Conservation (phyloP, 805 yeast species). For the Yarrowia porcina region DNA sequence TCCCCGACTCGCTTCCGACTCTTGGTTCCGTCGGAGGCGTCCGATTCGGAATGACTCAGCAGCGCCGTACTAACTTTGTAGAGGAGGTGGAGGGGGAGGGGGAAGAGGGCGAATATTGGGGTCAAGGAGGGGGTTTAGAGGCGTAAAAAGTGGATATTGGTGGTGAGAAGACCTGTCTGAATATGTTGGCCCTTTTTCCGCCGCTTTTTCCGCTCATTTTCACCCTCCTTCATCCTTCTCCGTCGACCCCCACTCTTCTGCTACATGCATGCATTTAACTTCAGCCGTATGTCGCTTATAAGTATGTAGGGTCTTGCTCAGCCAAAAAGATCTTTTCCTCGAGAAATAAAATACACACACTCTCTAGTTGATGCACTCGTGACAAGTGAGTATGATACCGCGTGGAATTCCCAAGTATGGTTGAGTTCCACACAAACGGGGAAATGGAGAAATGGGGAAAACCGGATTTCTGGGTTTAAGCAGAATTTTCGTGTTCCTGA, state of each 20-base stretch:
- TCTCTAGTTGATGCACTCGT: not conserved
- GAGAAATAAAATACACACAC: not conserved
- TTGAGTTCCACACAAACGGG: too few species aligned
- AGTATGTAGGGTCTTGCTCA: slow-evolving; percentile 11
- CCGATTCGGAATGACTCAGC: slow-evolving; percentile 15
- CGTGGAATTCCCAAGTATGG: not conserved
- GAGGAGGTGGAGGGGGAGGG: too few species aligned
- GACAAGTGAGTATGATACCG: not conserved
- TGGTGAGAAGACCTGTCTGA: too few species aligned
- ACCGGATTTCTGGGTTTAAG: too few species aligned
- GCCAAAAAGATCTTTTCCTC: not conserved
- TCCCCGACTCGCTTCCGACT: slow-evolving; percentile 6
- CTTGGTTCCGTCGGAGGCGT: not conserved
- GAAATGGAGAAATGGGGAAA: too few species aligned
- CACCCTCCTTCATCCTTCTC: too few species aligned
- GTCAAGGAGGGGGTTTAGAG: too few species aligned
- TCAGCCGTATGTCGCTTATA: slow-evolving; percentile 13
- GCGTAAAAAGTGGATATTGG: too few species aligned
- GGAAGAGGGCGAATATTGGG: too few species aligned
- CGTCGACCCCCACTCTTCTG: slow-evolving; percentile 10
- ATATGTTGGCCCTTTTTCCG: too few species aligned
- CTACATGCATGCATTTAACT: not conserved
- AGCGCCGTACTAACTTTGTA: not conserved
- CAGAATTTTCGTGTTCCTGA: too few species aligned
- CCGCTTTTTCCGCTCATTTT: too few species aligned